Conservation (phyloP, 2,329 filamentous ascomycete species). For the Pezizomycotina sp. region DNA sequence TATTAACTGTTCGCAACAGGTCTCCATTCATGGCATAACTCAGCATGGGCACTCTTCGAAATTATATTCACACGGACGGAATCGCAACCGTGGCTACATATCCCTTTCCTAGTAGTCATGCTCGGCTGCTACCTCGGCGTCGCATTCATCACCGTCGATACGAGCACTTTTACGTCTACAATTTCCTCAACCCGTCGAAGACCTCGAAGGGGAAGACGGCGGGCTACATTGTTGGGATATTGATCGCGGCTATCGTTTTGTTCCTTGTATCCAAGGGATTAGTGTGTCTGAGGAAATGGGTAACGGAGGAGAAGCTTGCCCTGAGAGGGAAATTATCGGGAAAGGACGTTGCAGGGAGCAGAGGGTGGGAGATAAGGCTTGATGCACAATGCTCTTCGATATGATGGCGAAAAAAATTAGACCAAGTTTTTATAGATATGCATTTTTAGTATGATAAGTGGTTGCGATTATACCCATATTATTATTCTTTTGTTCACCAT, state of each 20-base stretch:
- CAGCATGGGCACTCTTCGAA: conserved; percentile 57
- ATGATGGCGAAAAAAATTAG: no score
- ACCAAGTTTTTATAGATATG: no score
- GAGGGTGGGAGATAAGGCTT: conserved; percentile 22
- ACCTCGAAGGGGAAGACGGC: conserved; percentile 41
- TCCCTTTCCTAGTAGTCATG: conserved; percentile 52
- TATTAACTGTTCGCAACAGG: conserved; percentile 26
- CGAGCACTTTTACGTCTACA: conserved; percentile 62
- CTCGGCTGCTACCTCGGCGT: conserved; percentile 55
- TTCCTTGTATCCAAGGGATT: conserved; percentile 38
- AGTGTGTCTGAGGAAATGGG: conserved; percentile 36
- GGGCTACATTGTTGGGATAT: conserved; percentile 47
- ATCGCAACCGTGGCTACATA: conserved; percentile 46
- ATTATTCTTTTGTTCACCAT: no score
- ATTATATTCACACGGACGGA: conserved; percentile 50
- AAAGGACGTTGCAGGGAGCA: conserved; percentile 21
- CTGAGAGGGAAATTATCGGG: conserved; percentile 29
- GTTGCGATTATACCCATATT: no score
- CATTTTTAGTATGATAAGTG: no score
- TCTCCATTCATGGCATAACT: conserved; percentile 65
- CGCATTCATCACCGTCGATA: conserved; percentile 55
- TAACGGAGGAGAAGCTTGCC: conserved; percentile 34
- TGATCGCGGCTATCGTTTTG: conserved; percentile 37
- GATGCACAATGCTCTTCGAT: no score
- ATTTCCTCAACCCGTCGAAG: conserved; percentile 50